phyloP scores from a whole-genome alignment of 768 basidiomycete genomes.

The Lactifluus piperatus region DNA sequence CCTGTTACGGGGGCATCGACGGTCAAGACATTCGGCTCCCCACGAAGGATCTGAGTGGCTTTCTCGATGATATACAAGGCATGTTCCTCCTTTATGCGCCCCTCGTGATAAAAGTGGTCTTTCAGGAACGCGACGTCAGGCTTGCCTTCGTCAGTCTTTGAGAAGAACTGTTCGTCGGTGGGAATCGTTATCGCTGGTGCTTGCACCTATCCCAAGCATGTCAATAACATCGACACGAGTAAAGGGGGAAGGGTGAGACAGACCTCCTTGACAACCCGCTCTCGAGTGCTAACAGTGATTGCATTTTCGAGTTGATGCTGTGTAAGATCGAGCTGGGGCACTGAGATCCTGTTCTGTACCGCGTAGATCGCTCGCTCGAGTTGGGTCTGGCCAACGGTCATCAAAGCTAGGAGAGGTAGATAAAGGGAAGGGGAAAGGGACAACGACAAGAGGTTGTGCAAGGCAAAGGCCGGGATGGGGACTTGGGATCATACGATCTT shows the following conservation, averaged over 20 bases:
- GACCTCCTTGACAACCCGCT: constrained; percentile 95
- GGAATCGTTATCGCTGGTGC: constrained; percentile 92
- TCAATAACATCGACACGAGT: not conserved
- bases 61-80: constrained; percentile 89
- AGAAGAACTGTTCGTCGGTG: constrained; percentile 91
- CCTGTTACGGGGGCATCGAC: constrained; percentile 98
- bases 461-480: no score
- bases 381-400: constrained; percentile 34
- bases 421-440: not conserved
- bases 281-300: constrained; percentile 82
- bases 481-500: no score
- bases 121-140: constrained; percentile 95
- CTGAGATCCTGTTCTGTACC: constrained; percentile 41
- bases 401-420: not conserved
- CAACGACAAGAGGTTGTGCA: not conserved
- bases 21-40: constrained; percentile 83
- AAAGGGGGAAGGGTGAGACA: constrained; percentile 21
- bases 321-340: constrained; percentile 78
- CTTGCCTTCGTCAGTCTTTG: constrained; percentile 72
- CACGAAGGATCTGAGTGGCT: constrained; percentile 72
- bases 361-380: constrained; percentile 60
- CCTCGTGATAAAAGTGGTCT: constrained; percentile 98
- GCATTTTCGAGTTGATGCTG: constrained; percentile 93
- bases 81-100: constrained; percentile 87
- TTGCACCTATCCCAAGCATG: no score